Base-by-base conservation (phyloP, 352 stramenopile genomes). In the Globisporangium ultimum region DNA sequence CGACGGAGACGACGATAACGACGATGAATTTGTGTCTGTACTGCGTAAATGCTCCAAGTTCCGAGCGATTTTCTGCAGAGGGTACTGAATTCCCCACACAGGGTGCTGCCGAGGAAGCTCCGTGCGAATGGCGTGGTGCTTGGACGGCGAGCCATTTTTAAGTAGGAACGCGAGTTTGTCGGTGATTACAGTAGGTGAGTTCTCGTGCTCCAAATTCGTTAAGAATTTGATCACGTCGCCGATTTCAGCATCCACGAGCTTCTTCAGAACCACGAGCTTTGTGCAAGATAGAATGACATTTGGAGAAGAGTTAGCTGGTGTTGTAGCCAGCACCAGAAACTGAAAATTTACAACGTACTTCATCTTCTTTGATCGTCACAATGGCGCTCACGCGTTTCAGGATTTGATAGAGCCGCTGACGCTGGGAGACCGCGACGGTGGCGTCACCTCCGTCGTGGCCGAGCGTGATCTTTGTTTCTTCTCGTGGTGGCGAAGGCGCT, bases 181-280 rank as follows among this genome's bases (percentile, higher is more conserved):
- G 6, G 66, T 55, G 13, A 88, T 61, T 8, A 76, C 28, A 0
- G 38, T n/a, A 1, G 60, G 12, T 4, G 80, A 63, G 1, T 64
- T 42, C 46, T 87, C 72, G 6, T 56, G 38, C 55, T 89, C 79
- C 5, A 88, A 62, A 14, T 72, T 68, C 3, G 84, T 32, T 2
- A 91, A 62, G 52, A 88, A 77, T 22, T 67, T 66, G 46, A 91
- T 89, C 17, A 91, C 76, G 28, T 91, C 82, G 28, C 82, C 79
- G 10, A 88, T 71, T 52, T 91, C 79, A 11, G 79, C 71, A 42
- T 91, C 82, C 5, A 91, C 76, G 2, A 89, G 68, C 38, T 87
- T 88, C 62, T 91, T 91, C 0, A 91, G 69, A 8, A 84, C 32
- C 22, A 84, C 49, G 4, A 91, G 66, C 80, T 89, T 28, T 28